phyloP scores from a whole-genome alignment of 1,139 yeast species.

The Pneumocystis oryctolagi region DNA sequence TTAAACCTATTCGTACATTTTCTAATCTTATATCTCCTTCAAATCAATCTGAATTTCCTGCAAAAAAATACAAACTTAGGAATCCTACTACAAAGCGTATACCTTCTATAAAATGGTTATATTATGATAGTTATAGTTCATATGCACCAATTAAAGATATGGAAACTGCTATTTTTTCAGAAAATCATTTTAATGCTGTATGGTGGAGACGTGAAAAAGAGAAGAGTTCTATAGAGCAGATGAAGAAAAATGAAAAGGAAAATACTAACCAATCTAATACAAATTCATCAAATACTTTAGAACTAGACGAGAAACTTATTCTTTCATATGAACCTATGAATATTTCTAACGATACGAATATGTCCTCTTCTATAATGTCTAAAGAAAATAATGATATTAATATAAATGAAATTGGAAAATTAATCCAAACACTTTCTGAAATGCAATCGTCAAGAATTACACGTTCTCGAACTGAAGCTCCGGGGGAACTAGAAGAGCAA shows the following conservation, averaged over 20 bases:
- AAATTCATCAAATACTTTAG: background rate
- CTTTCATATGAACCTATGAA: background rate
- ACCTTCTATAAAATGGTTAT: constrained; percentile 1
- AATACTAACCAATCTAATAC: background rate
- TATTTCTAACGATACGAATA: background rate
- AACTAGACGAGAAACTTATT: background rate
- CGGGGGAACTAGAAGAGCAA: background rate
- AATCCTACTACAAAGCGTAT: background rate
- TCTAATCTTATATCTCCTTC: background rate
- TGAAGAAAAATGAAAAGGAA: background rate
- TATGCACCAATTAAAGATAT: background rate
- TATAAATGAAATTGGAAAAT: background rate
- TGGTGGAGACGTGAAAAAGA: background rate
- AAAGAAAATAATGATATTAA: background rate
- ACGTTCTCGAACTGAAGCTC: background rate
- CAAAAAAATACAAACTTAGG: background rate
- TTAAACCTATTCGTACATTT: background rate
- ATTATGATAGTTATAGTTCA: background rate
- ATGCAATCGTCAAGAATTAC: background rate
- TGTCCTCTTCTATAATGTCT: background rate
- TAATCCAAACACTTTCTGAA: background rate
- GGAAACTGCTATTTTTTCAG: background rate
- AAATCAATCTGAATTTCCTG: background rate
- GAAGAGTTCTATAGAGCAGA: background rate
- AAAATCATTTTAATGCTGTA: background rate